Evolutionary conservation across 768 basidiomycete genomes (phyloP).

Genomic region (Phlebiopsis flavidoalba): DNA sequence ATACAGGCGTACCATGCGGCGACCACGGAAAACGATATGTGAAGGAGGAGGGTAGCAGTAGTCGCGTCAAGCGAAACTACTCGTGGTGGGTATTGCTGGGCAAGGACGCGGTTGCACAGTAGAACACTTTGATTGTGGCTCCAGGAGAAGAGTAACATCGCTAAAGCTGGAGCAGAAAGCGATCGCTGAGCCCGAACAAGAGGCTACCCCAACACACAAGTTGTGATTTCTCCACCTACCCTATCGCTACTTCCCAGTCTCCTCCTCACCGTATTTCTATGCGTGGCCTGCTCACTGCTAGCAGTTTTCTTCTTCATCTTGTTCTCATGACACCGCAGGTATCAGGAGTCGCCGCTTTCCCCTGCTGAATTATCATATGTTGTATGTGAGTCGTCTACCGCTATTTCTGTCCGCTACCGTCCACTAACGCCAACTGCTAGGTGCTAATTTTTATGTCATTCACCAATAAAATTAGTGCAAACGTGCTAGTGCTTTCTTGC

Average conservation of each 20-base stretch:
- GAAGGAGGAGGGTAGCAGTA: neutral
- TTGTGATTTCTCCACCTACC: neutral
- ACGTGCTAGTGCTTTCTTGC: neutral
- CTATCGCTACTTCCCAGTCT: neutral
- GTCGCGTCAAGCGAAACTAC: slow-evolving; percentile 11
- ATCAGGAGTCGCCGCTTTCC: neutral
- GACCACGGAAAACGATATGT: neutral
- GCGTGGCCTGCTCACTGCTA: neutral
- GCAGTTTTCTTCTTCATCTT: neutral
- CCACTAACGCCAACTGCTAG: neutral
- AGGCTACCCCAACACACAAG: neutral
- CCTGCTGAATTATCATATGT: slow-evolving; percentile 4
- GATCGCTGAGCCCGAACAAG: neutral
- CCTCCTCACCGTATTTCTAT: neutral
- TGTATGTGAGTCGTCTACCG: neutral
- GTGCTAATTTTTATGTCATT: neutral
- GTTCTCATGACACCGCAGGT: neutral
- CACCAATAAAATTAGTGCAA: neutral
- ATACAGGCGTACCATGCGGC: slow-evolving; percentile 23
- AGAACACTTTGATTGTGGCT: slow-evolving; percentile 21
- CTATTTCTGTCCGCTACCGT: neutral
- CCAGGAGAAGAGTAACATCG: slow-evolving; percentile 19
- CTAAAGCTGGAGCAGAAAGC: neutral
- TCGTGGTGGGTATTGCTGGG: slow-evolving; percentile 33
- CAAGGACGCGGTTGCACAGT: slow-evolving; percentile 24